Evolutionary conservation across 805 yeast species (phyloP).

Genomic region (Saccharomycopsis sp.): DNA sequence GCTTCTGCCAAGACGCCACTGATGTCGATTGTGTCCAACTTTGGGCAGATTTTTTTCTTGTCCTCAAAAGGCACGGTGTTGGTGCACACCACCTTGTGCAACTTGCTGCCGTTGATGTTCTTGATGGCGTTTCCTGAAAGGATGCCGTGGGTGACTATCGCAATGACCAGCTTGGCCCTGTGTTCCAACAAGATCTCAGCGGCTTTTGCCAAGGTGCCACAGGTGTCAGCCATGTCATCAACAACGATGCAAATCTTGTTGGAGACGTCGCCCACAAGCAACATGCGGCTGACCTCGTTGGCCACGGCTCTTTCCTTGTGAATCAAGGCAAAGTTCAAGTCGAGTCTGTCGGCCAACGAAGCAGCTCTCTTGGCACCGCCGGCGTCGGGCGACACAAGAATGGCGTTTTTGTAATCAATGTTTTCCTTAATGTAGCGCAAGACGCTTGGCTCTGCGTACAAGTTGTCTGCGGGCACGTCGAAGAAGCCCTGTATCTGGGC

Average conservation of each 20-base stretch:
- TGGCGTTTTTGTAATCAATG: slow-evolving; percentile 47
- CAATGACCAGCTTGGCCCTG: slow-evolving; percentile 79
- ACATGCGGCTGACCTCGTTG: slow-evolving; percentile 92
- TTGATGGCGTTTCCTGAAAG: slow-evolving; percentile 78
- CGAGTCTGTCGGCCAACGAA: slow-evolving; percentile 82
- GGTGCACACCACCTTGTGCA: slow-evolving; percentile 76
- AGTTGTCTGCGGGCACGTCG: slow-evolving; percentile 88
- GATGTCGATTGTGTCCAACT: slow-evolving; percentile 75
- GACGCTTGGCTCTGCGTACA: slow-evolving; percentile 91
- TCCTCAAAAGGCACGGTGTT: slow-evolving; percentile 83
- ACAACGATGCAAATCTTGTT: slow-evolving; percentile 76
- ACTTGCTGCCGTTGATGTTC: slow-evolving; percentile 56
- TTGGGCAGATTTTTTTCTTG: slow-evolving; percentile 48
- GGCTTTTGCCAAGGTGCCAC: slow-evolving; percentile 94
- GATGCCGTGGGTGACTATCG: slow-evolving; percentile 94
- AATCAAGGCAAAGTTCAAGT: slow-evolving; percentile 86
- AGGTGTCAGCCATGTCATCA: slow-evolving; percentile 98
- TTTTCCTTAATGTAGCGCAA: slow-evolving; percentile 69
- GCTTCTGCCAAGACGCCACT: slow-evolving; percentile 88
- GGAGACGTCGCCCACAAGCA: slow-evolving; percentile 87
- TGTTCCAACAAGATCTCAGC: slow-evolving; percentile 75
- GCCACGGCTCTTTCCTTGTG: slow-evolving; percentile 95
- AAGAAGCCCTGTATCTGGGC: slow-evolving; percentile 97
- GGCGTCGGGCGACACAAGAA: slow-evolving; percentile 94
- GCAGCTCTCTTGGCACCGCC: slow-evolving; percentile 99